Percentiles rank a stretch among this genome's conserved stretches.
Evolutionary conservation across 1,139 yeast species (phyloP).

Genomic region (Lodderomyces orthopsilosis): DNA sequence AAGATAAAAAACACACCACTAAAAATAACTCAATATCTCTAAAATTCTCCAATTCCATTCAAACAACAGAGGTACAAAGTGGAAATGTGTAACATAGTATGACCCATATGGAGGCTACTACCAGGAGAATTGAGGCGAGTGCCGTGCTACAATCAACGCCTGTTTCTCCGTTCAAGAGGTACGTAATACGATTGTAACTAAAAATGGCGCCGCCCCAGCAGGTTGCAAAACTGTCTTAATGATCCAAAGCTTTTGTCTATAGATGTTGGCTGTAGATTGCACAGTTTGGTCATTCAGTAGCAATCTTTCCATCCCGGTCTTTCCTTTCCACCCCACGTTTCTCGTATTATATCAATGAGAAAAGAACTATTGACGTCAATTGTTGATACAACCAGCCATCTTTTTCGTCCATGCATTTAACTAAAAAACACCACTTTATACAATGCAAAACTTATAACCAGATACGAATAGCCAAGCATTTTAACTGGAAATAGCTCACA

Average conservation of each 20-base stretch:
- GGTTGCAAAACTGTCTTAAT: background rate
- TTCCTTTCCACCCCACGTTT: background rate
- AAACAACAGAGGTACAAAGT: no score
- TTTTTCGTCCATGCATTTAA: background rate
- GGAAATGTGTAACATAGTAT: no score
- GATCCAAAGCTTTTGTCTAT: background rate
- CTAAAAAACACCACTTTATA: no score
- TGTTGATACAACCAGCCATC: background rate
- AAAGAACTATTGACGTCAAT: background rate
- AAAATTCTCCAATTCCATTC: background rate
- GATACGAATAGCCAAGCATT: background rate
- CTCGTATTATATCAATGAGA: background rate
- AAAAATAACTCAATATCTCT: no score
- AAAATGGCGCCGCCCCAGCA: no score
- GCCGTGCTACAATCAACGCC: no score
- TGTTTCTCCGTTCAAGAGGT: no score
- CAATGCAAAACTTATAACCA: background rate
- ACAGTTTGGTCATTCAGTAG: background rate
- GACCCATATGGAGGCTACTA: no score
- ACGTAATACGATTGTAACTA: no score
- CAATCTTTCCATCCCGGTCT: background rate
- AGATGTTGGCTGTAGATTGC: background rate
- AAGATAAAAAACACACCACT: background rate
- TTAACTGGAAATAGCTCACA: no score
- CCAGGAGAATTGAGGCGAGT: background rate